phyloP scores from a whole-genome alignment of 306 rosid genomes.

The Vigna hirtella region DNA sequence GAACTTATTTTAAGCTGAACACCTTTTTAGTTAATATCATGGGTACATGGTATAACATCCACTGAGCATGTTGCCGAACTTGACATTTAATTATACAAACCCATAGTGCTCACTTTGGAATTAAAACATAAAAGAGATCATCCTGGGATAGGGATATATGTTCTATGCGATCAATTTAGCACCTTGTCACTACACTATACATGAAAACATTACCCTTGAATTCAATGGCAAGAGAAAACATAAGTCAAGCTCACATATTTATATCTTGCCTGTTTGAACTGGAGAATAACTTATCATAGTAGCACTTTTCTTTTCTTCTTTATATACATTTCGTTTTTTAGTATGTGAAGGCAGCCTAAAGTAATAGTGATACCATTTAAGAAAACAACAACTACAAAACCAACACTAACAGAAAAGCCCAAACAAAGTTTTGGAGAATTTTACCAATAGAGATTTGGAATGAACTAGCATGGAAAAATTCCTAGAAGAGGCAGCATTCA shows the following conservation, averaged over 20 bases:
- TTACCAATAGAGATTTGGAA: background rate
- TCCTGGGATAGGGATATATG: background rate
- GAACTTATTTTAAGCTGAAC: slow-evolving; percentile 17
- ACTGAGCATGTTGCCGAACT: background rate
- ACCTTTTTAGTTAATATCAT: background rate
- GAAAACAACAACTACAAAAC: slow-evolving; percentile 2
- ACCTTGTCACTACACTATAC: slow-evolving; percentile 8
- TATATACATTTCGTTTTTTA: background rate
- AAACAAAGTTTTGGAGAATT: background rate
- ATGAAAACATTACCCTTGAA: background rate
- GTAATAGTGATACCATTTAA: background rate
- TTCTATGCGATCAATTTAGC: background rate
- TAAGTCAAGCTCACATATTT: background rate
- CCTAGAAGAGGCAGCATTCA: background rate
- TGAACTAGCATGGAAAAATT: background rate
- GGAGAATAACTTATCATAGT: slow-evolving; percentile 15
- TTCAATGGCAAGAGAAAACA: background rate
- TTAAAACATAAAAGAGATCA: slow-evolving; percentile 5
- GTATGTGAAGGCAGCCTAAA: background rate
- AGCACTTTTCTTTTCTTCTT: background rate
- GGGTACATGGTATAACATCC: background rate
- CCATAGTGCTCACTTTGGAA: background rate
- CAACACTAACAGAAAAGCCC: background rate
- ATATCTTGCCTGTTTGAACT: background rate
- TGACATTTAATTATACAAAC: background rate